Conservation (phyloP, 2,329 filamentous ascomycete genomes). For the Botryosphaeria agaves region DNA sequence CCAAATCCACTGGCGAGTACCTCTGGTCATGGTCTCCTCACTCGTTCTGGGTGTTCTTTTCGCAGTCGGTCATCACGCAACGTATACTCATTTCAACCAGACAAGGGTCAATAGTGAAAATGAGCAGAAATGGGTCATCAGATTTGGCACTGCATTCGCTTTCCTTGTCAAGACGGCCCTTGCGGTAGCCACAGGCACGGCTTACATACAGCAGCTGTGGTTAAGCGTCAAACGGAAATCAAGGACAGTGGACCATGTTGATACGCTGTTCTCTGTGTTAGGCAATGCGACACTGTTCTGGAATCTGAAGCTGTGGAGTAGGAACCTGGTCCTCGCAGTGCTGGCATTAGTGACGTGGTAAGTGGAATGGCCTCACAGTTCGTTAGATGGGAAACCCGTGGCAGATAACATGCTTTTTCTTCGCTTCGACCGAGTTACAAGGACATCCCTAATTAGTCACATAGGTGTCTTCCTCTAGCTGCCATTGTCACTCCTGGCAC, state of each 20-base stretch:
- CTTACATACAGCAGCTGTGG: constrained; percentile 8
- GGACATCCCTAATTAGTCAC: neutral
- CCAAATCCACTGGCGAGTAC: constrained; percentile 2
- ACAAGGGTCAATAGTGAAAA: neutral
- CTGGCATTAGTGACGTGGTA: neutral
- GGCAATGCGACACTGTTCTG: neutral
- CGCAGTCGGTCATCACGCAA: constrained; percentile 7
- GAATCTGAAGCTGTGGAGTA: neutral
- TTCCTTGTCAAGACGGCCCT: constrained; percentile 6
- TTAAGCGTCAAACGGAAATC: neutral
- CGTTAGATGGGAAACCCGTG: too few species aligned
- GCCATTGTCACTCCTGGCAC: constrained; percentile 5
- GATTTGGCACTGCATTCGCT: constrained; percentile 8
- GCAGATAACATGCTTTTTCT: too few species aligned
- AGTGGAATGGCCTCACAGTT: neutral
- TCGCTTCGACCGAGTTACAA: too few species aligned
- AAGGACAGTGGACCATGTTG: neutral
- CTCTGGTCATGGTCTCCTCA: constrained; percentile 1
- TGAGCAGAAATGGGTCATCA: constrained; percentile 6
- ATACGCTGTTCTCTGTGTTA: constrained; percentile 1
- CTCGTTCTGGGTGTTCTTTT: constrained; percentile 2
- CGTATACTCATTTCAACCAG: constrained; percentile 3
- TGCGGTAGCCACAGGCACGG: constrained; percentile 3
- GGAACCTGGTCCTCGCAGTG: neutral
- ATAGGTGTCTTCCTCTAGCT: constrained; percentile 4